phyloP scores from a whole-genome alignment of 2,329 filamentous ascomycete species.

The Rasamsonia emersonii region DNA sequence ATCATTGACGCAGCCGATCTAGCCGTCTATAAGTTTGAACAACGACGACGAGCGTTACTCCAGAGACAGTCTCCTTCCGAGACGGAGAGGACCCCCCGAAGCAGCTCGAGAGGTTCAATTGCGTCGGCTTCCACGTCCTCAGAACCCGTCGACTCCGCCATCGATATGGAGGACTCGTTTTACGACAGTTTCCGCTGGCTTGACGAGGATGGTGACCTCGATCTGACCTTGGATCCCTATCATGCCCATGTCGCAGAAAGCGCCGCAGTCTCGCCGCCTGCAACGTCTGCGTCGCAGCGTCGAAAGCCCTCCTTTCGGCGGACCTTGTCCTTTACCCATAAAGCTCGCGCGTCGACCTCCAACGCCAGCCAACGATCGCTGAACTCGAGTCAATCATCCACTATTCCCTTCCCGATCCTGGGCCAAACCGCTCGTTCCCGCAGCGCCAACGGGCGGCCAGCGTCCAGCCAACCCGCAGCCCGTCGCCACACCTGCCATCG shows the following conservation, averaged over 20 bases:
- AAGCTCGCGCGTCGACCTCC: constrained; percentile 39
- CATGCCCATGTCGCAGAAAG: constrained; percentile 52
- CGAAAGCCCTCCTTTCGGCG: constrained; percentile 58
- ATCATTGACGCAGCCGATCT: constrained; percentile 53
- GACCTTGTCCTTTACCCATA: constrained; percentile 61
- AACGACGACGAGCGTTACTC: constrained; percentile 25
- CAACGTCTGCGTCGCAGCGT: constrained; percentile 8
- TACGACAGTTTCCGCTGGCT: constrained; percentile 65
- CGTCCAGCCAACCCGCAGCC: constrained; percentile 32
- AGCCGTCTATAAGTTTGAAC: constrained; percentile 42
- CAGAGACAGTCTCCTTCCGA: constrained; percentile 11
- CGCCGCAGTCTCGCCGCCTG: constrained; percentile 24
- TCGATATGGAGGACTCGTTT: constrained; percentile 45
- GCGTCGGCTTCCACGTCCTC: constrained; percentile 13
- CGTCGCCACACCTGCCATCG: constrained; percentile 45
- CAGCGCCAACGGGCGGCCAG: too few relatives aligned
- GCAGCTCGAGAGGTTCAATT: constrained; percentile 6
- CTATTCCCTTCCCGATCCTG: constrained; percentile 18
- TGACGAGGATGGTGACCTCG: constrained; percentile 63
- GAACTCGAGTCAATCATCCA: constrained; percentile 37
- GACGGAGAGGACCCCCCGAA: constrained; percentile 1
- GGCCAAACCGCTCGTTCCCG: constrained; percentile 20
- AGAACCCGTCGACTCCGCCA: constrained; percentile 21
- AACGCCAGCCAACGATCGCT: constrained; percentile 33
- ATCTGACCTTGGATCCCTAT: constrained; percentile 63